Evolutionary conservation across 495 filamentous ascomycete genomes (phyloP).

Genomic region (Hypoxylon fragiforme): DNA sequence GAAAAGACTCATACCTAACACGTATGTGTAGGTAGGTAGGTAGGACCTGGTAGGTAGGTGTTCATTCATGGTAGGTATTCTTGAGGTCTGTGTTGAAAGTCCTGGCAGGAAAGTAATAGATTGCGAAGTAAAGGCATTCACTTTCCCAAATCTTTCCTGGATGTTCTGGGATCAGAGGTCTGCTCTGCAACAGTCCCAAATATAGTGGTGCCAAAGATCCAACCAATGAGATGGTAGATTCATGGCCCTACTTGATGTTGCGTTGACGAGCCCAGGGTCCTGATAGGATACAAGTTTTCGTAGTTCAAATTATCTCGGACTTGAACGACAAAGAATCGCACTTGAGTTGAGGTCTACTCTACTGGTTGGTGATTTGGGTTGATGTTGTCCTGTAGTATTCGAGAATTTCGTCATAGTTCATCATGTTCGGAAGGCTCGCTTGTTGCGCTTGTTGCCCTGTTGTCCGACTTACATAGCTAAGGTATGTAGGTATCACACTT

Average conservation of each 20-base stretch:
- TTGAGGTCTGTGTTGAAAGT: background rate
- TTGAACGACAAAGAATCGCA: slow-evolving; percentile 30
- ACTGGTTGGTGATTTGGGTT: slow-evolving; percentile 8
- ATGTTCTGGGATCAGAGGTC: background rate
- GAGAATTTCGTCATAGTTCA: slow-evolving; percentile 24
- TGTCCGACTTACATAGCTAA: too few species aligned
- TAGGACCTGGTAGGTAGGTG: too few species aligned
- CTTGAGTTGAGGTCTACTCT: background rate
- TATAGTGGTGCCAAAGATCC: slow-evolving; percentile 23
- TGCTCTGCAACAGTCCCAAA: too few species aligned
- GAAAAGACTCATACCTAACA: background rate
- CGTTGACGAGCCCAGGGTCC: slow-evolving; percentile 1
- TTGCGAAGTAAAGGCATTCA: slow-evolving; percentile 12
- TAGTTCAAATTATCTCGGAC: slow-evolving; percentile 16
- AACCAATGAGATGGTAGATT: slow-evolving; percentile 19
- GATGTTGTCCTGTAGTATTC: slow-evolving; percentile 2
- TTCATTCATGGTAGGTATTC: too few species aligned
- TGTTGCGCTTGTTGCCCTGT: slow-evolving; percentile 2
- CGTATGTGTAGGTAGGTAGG: slow-evolving; percentile 2
- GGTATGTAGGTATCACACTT: too few species aligned
- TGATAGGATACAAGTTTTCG: slow-evolving; percentile 30
- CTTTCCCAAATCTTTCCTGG: background rate
- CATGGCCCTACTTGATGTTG: slow-evolving; percentile 14
- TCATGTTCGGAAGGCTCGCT: slow-evolving; percentile 4
- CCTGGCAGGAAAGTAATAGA: slow-evolving; percentile 12